Percentiles rank a stretch among this genome's conserved stretches.
Conservation (phyloP, 257 asterid genomes). For the Lycium ferocissimum region DNA sequence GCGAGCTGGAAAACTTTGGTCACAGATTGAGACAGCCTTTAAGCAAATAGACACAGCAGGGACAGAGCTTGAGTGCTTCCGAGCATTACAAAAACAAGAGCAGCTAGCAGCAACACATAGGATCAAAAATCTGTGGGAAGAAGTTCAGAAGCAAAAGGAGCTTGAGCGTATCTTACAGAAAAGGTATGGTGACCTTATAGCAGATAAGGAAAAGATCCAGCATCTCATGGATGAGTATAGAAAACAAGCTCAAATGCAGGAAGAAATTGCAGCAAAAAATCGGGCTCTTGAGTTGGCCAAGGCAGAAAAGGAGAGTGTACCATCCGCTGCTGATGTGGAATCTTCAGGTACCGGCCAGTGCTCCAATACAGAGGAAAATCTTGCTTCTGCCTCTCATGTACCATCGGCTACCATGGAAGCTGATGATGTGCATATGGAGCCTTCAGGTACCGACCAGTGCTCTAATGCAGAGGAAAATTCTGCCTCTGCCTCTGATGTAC, state of each 20-base stretch:
- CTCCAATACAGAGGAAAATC: slow-evolving; percentile 19
- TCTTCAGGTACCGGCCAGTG: background rate
- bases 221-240: slow-evolving; percentile 51
- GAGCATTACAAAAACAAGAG: slow-evolving; percentile 85
- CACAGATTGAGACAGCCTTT: slow-evolving; percentile 75
- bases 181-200: slow-evolving; percentile 67
- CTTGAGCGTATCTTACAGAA: slow-evolving; percentile 76
- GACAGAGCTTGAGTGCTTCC: slow-evolving; percentile 89
- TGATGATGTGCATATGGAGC: background rate
- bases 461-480: slow-evolving; percentile 21
- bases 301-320: slow-evolving; percentile 22
- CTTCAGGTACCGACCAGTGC: background rate
- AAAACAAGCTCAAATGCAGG: slow-evolving; percentile 56
- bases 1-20: slow-evolving; percentile 80
- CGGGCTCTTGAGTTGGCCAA: slow-evolving; percentile 36
- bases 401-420: background rate
- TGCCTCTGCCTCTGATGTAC: background rate
- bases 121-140: slow-evolving; percentile 90
- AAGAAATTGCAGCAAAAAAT: slow-evolving; percentile 49
- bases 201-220: slow-evolving; percentile 62
- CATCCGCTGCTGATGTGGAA: slow-evolving; percentile 14
- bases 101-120: slow-evolving; percentile 74
- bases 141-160: slow-evolving; percentile 97
- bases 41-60: slow-evolving; percentile 90
- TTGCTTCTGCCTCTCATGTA: background rate